These are phyloP conservation scores for Ophiognomonia clavigignenti-juglandacearum DNA, from an alignment of 2,329 filamentous ascomycete species.

Conservation along the genomic window DNA sequence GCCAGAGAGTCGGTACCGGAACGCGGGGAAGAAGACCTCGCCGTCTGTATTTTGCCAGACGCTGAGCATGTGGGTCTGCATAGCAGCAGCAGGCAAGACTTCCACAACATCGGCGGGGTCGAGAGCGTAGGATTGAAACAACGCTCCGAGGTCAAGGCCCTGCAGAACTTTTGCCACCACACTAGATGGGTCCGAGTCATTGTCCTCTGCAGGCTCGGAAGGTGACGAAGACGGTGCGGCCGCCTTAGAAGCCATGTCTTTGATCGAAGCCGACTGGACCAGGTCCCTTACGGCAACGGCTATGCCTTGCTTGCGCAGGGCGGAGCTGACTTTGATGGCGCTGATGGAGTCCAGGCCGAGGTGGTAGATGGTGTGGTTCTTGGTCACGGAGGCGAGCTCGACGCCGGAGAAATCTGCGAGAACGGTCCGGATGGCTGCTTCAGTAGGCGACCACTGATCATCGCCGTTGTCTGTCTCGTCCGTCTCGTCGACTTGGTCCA, in stretches of 20 bases:
- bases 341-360: constrained; percentile 89
- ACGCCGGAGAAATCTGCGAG: constrained; percentile 58
- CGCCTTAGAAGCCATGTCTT: constrained; percentile 44
- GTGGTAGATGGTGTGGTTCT: constrained; percentile 67
- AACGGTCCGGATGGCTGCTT: constrained; percentile 38
- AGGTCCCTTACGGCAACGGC: constrained; percentile 66
- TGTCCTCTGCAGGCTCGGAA: background rate
- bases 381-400: constrained; percentile 51
- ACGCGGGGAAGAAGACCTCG: constrained; percentile 67
- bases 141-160: no score
- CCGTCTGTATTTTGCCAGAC: constrained; percentile 67
- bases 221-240: background rate
- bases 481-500: background rate
- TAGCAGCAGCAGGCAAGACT: constrained; percentile 65
- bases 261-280: constrained; percentile 59
- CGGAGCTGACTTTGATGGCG: constrained; percentile 73
- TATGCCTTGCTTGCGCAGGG: constrained; percentile 62
- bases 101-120: constrained; percentile 42
- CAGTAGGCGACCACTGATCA: constrained; percentile 29
- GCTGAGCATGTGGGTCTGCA: constrained; percentile 77
- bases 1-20: constrained; percentile 53
- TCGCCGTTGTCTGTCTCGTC: constrained; percentile 5
- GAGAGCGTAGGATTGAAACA: constrained; percentile 40
- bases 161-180: constrained; percentile 26
- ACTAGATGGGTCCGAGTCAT: background rate